Percentiles rank a stretch among this genome's conserved stretches.
These are phyloP conservation scores for Plasmopara muralis DNA, from an alignment of 352 stramenopile genomes.

Conservation along the genomic window DNA sequence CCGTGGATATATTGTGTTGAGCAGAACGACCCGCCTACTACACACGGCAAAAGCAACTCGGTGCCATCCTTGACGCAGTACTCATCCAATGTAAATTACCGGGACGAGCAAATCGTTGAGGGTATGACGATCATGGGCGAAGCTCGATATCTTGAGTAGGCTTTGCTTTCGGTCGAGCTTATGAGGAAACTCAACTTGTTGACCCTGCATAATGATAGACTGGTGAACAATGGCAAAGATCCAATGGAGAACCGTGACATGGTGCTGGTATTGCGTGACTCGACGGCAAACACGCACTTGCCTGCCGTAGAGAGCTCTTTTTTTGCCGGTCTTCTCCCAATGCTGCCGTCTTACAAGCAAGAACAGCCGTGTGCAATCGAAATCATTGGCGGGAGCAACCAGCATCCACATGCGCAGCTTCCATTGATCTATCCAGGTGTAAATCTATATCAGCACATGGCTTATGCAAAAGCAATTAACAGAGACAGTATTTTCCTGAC, in stretches of 20 bases:
- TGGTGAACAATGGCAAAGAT: slow-evolving; percentile 52
- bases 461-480: neutral
- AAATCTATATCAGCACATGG: slow-evolving; percentile 1
- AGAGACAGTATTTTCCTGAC: neutral
- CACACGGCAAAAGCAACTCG: slow-evolving; percentile 37
- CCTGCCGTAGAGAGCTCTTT: slow-evolving; percentile 33
- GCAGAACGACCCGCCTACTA: slow-evolving; percentile 77
- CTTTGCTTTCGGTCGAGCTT: neutral
- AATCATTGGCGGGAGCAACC: slow-evolving; percentile 50
- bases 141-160: slow-evolving; percentile 53
- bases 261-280: slow-evolving; percentile 62
- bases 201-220: slow-evolving; percentile 17
- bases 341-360: slow-evolving; percentile 23
- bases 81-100: slow-evolving; percentile 65
- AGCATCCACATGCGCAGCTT: slow-evolving; percentile 33
- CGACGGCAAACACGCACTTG: slow-evolving; percentile 31
- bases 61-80: slow-evolving; percentile 74
- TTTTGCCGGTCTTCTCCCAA: slow-evolving; percentile 28
- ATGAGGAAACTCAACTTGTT: slow-evolving; percentile 2
- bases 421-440: slow-evolving; percentile 60
- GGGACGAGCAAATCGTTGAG: slow-evolving; percentile 33
- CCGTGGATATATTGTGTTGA: slow-evolving; percentile 3
- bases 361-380: slow-evolving; percentile 33
- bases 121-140: slow-evolving; percentile 45
- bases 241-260: slow-evolving; percentile 43